Percentiles rank a stretch among this genome's conserved stretches.
Evolutionary conservation across 495 filamentous ascomycete genomes (phyloP).

Genomic region (Cryomyces antarcticus): DNA sequence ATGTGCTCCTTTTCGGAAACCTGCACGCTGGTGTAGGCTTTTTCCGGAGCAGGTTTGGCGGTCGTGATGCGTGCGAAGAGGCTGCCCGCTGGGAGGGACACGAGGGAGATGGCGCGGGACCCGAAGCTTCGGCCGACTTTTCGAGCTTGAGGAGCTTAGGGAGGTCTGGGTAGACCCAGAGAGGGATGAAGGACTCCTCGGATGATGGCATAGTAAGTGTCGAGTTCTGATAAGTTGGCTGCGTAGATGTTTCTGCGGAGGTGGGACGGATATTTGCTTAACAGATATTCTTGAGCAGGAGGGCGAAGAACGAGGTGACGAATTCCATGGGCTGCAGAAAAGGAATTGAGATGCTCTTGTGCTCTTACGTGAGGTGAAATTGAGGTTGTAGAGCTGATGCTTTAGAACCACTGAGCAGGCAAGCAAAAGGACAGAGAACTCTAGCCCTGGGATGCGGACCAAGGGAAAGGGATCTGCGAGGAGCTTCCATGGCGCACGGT

Average conservation of each 20-base stretch:
- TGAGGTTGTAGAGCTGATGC: too few species aligned
- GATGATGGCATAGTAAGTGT: constrained; percentile 9
- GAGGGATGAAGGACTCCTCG: constrained; percentile 1
- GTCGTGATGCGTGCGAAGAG: constrained; percentile 39
- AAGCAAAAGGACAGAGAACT: too few species aligned
- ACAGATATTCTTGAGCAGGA: constrained; percentile 1
- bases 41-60: constrained; percentile 17
- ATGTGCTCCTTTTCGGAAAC: constrained; percentile 38
- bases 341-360: too few species aligned
- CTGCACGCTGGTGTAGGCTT: constrained; percentile 54
- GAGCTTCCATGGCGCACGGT: too few species aligned
- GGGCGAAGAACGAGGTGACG: constrained; percentile 1
- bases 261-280: not conserved
- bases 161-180: constrained; percentile 22
- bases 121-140: constrained; percentile 26
- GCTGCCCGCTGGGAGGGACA: constrained; percentile 40
- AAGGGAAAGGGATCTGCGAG: too few species aligned
- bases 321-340: not conserved
- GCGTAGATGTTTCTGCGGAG: not conserved
- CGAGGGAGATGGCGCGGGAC: constrained; percentile 38
- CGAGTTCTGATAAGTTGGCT: not conserved
- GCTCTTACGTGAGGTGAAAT: too few species aligned
- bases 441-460: too few species aligned
- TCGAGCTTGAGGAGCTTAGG: constrained; percentile 28
- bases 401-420: too few species aligned